Conservation (phyloP, 371 early-diverging fungal species). For the Mortierella sp. region DNA sequence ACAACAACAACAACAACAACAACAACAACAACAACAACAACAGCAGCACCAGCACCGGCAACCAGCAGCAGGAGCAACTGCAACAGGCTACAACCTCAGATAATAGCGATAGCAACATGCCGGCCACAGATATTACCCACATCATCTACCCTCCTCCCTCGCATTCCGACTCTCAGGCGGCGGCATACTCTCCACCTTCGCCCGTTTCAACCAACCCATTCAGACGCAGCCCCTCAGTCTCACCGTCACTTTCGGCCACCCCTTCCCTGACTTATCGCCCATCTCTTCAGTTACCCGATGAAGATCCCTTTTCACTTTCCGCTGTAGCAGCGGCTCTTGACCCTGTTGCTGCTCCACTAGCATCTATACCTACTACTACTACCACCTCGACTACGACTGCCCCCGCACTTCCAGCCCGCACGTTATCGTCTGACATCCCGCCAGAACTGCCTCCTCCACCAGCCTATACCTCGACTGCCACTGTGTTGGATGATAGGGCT, state of each 20-base stretch:
- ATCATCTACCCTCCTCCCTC: background rate
- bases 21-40: background rate
- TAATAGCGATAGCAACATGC: conserved; percentile 3
- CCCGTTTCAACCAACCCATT: conserved; percentile 49
- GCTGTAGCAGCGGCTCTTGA: conserved; percentile 7
- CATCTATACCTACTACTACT: conserved; percentile 3
- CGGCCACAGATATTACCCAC: conserved; percentile 9
- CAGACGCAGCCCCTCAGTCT: conserved; percentile 36
- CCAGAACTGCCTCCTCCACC: conserved; percentile 41
- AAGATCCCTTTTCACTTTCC: conserved; percentile 44
- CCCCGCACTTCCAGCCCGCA: background rate
- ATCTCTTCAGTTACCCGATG: conserved; percentile 9
- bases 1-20: background rate
- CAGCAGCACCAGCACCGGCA: background rate
- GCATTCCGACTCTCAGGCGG: background rate
- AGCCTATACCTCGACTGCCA: conserved; percentile 13
- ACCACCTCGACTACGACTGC: background rate
- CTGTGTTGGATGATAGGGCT: conserved; percentile 11
- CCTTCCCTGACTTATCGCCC: background rate
- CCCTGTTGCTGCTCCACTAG: background rate
- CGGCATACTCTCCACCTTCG: conserved; percentile 15
- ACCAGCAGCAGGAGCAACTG: background rate
- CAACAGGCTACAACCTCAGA: conserved; percentile 3
- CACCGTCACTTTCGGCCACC: conserved; percentile 10
- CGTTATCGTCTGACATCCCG: conserved; percentile 8